Percentiles rank a stretch among this genome's conserved stretches.
These are phyloP conservation scores for Epithele typhae DNA, from an alignment of 768 basidiomycete genomes.

Conservation along the genomic window DNA sequence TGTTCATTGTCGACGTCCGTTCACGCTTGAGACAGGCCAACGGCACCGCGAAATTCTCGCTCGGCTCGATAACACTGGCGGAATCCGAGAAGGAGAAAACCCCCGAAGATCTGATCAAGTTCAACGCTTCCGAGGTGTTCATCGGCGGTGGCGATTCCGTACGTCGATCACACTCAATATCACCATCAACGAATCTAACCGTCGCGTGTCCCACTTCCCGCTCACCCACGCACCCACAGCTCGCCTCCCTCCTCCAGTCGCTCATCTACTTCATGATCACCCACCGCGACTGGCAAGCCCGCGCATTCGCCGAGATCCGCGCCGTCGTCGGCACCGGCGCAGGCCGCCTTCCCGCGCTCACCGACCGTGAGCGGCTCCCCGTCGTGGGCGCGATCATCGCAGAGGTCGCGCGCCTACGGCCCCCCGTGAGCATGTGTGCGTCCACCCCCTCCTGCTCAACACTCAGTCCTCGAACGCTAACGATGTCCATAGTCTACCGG, in stretches of 20 bases:
- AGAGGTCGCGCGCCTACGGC: conserved; percentile 24
- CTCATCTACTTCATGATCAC: conserved; percentile 24
- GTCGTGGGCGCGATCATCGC: conserved; percentile 25
- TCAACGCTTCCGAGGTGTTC: conserved; percentile 6
- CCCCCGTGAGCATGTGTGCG: conserved; percentile 5
- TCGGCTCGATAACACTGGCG: background rate
- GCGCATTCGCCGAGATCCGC: conserved; percentile 27
- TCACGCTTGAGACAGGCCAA: too few species aligned
- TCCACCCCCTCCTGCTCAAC: conserved; percentile 20
- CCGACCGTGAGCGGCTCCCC: conserved; percentile 19
- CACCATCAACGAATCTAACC: background rate
- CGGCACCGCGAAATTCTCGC: background rate
- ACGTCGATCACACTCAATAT: too few species aligned
- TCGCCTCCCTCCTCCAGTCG: conserved; percentile 8
- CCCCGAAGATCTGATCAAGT: conserved; percentile 7
- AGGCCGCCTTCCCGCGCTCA: conserved; percentile 21
- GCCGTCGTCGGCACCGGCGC: conserved; percentile 18
- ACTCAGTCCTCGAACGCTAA: background rate
- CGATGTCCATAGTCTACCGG: background rate
- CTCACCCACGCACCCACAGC: background rate
- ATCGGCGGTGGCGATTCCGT: conserved; percentile 7
- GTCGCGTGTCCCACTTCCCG: too few species aligned
- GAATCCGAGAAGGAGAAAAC: conserved; percentile 1
- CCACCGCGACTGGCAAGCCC: conserved; percentile 20
- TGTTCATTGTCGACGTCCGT: too few species aligned